Evolutionary conservation across 2,329 filamentous ascomycete species (phyloP), one percentile per base, ranked within the genome.

Genomic region (Podosphaera fusca): DNA sequence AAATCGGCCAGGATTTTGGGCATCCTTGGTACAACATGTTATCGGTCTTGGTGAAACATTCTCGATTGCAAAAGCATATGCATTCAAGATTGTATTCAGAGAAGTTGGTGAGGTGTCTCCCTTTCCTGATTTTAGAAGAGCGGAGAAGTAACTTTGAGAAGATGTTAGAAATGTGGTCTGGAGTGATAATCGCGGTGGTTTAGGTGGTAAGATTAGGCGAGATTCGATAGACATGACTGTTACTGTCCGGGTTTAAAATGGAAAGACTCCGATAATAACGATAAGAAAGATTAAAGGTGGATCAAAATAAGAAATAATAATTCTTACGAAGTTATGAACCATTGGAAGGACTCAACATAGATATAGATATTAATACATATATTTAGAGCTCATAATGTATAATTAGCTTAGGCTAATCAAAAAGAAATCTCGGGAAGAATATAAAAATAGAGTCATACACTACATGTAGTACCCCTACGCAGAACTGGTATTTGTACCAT

Each of bases 81-180:
- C 75, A 67, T 82, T 82, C 56, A 79, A 80, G 45, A 82, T 72
- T 1, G 80, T 82, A 68, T 82, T 82, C 69, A 81, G 81, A 30
- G 78, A 71, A 1, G 80, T 82, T 2, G 78, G 77, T 36, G 79
- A 80, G 58, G 72, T 75, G 35, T 77, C 75, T 62, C 81, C 74
- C 45, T 76, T 68, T 55, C 72, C 70, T 30, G 71, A 54, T 57
- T 67, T 67, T 49, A 75, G 65, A 4, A 70, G 71, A 59, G 71
- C 72, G 34, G 71, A 70, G 0, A 69, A 69, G 59, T 70, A 69
- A 42, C 68, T 66, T 14, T 71, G 66, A 56, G 69, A 71, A 56
- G 69, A 65, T 46, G 71, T 64, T 38, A 67, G 66, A 31, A 74
- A 69, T 63, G 75, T 76, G 63, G 73, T 79, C 64, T 77, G 74